Evolutionary conservation across 179 eudicot genomes (phyloP), one percentile per base, ranked within the genome.

Genomic region (Heliamphora pulchella): DNA sequence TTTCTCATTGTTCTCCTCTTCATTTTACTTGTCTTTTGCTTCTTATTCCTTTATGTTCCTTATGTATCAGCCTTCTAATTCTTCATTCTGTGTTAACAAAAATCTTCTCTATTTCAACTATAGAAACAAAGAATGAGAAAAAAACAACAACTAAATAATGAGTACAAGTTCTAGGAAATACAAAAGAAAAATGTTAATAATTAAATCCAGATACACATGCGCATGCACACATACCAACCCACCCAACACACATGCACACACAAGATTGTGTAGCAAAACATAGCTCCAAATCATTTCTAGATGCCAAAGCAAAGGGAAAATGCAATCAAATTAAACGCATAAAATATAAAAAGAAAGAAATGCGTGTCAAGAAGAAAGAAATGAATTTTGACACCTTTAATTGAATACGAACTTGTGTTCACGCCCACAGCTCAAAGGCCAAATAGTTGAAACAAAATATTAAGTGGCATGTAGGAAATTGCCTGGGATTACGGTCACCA

Each of bases 321-420:
- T 20, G 62, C 71, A 65, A 64, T 10, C 50, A 65, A 41, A 41
- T 64, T 14, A n/a, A 78, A 13, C 3, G 18, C 1, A 39, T 17
- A 9, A 62, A 66, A 11, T 20, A 39, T 2, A 64, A 64, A 9
- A 73, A 48, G 14, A 71, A 44, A 8, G 72, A 62, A 63, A 43
- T 18, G 53, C 53, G 54, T 18, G 44, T 44, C 20, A 63, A 57
- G 20, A 85, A 83, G 80, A 74, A 76, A 76, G 57, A 41, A 17
- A 14, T 47, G n/a, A 20, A 13, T 70, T 70, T 39, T 70, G 74
- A 70, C 39, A 70, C 18, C 14, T 70, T 3, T 70, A 47, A 17
- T 68, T 22, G 74, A 70, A 17, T 8, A n/a, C 8, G 14, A 70
- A 70, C 55, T 17, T 5, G 0, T 72, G 59, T 50, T 31, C 43